Evolutionary conservation across 768 basidiomycete species (phyloP).

Genomic region (Russula sp.): DNA sequence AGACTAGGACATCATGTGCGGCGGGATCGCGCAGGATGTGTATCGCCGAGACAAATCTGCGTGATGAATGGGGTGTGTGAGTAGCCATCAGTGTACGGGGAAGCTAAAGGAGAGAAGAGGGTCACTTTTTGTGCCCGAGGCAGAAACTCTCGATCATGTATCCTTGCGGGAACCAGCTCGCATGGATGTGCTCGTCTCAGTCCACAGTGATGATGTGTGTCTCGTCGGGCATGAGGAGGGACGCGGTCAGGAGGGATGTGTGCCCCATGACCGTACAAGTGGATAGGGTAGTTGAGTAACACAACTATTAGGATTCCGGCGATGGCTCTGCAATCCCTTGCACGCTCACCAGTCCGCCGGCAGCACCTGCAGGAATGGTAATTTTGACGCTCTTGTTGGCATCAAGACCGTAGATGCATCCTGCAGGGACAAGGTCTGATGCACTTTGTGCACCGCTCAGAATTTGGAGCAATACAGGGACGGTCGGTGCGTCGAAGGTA

Average conservation of each 20-base stretch:
- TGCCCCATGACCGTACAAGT: constrained; percentile 53
- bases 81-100: not conserved
- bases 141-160: constrained; percentile 83
- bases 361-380: too few relatives aligned
- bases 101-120: not conserved
- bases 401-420: too few relatives aligned
- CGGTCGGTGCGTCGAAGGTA: too few relatives aligned
- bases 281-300: too few relatives aligned
- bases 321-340: too few relatives aligned
- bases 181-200: constrained; percentile 90
- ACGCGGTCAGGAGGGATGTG: constrained; percentile 74
- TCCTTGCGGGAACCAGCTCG: constrained; percentile 85
- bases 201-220: constrained; percentile 83
- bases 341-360: too few relatives aligned
- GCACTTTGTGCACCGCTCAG: too few relatives aligned
- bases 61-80: not conserved
- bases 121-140: constrained; percentile 75
- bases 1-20: constrained; percentile 44
- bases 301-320: too few relatives aligned
- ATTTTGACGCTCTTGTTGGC: too few relatives aligned
- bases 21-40: constrained; percentile 51
- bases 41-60: constrained; percentile 78
- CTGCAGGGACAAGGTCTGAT: too few relatives aligned
- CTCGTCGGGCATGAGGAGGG: constrained; percentile 61
- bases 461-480: too few relatives aligned